Percentiles rank a stretch among this genome's conserved stretches.
Conservation (phyloP, 2,329 filamentous ascomycete species). For the Venturia nashicola region DNA sequence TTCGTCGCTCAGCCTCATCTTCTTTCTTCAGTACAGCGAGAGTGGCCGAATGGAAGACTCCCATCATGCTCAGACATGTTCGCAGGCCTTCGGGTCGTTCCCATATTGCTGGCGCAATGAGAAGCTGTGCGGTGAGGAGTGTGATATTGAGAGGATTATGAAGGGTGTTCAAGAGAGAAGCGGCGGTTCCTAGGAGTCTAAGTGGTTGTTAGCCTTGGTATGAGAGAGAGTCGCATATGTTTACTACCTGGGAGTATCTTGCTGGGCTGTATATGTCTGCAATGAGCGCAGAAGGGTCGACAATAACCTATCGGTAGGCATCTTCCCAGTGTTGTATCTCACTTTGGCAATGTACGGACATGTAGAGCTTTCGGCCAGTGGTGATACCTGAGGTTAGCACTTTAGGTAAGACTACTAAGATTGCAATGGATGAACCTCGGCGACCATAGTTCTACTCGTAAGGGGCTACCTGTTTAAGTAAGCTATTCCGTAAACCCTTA, state of each 20-base stretch:
- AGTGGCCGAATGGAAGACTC: conserved; percentile 59
- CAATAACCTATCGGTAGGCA: conserved; percentile 56
- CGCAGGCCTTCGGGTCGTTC: conserved; percentile 46
- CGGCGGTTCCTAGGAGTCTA: conserved; percentile 45
- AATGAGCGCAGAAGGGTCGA: conserved; percentile 53
- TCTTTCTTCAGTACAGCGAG: conserved; percentile 24
- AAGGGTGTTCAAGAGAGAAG: conserved; percentile 54
- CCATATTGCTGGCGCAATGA: conserved; percentile 57
- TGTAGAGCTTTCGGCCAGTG: neutral
- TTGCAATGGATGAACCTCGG: neutral
- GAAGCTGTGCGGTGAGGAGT: conserved; percentile 58
- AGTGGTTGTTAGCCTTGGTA: conserved; percentile 12
- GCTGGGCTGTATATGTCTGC: conserved; percentile 43
- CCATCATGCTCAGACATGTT: conserved; percentile 53
- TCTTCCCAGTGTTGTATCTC: conserved; percentile 21
- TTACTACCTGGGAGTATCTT: conserved; percentile 46
- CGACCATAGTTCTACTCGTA: neutral
- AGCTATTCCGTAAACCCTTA: neutral
- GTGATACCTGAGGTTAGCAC: neutral
- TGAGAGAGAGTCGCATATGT: conserved; percentile 10
- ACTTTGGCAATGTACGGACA: neutral
- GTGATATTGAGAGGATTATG: conserved; percentile 65
- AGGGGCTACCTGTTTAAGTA: neutral
- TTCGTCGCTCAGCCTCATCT: conserved; percentile 12
- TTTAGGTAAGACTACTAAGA: no score